phyloP scores from a whole-genome alignment of 495 filamentous ascomycete species.

The Hypoxylon rickii region DNA sequence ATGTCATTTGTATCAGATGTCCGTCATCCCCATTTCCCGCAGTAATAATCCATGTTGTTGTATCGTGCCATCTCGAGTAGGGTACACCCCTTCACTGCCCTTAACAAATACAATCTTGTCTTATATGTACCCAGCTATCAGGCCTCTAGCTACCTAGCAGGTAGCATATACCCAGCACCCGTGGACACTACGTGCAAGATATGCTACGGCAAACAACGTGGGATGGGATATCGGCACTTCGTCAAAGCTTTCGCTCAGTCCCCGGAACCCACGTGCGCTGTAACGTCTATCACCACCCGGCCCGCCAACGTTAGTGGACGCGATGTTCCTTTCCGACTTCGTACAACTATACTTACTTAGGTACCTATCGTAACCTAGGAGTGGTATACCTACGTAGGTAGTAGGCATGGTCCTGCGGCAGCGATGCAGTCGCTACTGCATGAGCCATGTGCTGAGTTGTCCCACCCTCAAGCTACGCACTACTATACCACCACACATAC shows the following conservation, averaged over 20 bases:
- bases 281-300: slow-evolving; percentile 27
- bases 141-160: no score
- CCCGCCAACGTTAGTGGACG: slow-evolving; percentile 24
- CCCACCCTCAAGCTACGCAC: slow-evolving; percentile 25
- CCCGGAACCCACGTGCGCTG: slow-evolving; percentile 32
- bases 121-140: no score
- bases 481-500: slow-evolving; percentile 10
- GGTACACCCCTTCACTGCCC: slow-evolving; percentile 10
- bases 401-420: slow-evolving; percentile 24
- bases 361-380: no score
- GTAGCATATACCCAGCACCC: no score
- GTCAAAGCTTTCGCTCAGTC: slow-evolving; percentile 17
- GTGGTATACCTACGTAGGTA: slow-evolving; percentile 6
- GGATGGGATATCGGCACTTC: slow-evolving; percentile 29
- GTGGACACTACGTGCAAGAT: no score
- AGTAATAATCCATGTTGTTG: slow-evolving; percentile 15
- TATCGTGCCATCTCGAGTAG: slow-evolving; percentile 1
- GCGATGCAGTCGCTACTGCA: slow-evolving; percentile 35
- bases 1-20: slow-evolving; percentile 34
- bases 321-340: slow-evolving; percentile 30
- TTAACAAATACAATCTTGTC: no score
- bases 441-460: slow-evolving; percentile 36
- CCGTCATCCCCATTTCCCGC: slow-evolving; percentile 28
- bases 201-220: slow-evolving; percentile 23
- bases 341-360: slow-evolving; percentile 12